Conservation (phyloP, 2,329 filamentous ascomycete species). For the Verticillium nonalfalfae region DNA sequence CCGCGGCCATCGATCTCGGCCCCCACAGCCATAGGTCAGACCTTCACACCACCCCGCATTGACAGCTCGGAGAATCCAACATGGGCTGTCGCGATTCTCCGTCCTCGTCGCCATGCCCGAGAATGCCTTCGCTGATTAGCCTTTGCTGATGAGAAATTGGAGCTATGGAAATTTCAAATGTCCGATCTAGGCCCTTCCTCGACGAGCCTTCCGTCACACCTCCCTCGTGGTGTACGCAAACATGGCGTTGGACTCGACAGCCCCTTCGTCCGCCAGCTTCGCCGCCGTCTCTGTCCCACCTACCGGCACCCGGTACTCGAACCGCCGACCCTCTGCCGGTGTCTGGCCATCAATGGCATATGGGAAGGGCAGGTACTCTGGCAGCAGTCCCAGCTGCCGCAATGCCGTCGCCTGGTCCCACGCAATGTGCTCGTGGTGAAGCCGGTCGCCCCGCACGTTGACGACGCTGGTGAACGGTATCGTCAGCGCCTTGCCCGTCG, state of each 20-base stretch:
- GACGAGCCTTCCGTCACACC: not conserved
- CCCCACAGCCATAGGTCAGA: too few species aligned
- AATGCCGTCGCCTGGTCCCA: slow-evolving; percentile 64
- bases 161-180: too few species aligned
- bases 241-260: slow-evolving; percentile 24
- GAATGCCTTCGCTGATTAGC: not conserved
- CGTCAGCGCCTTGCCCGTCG: slow-evolving; percentile 44
- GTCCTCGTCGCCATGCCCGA: not conserved
- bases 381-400: slow-evolving; percentile 49
- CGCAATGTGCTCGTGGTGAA: slow-evolving; percentile 61
- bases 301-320: slow-evolving; percentile 25
- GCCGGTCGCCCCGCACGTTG: slow-evolving; percentile 54
- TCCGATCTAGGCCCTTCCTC: too few species aligned
- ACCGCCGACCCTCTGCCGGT: slow-evolving; percentile 8
- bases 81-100: not conserved
- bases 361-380: slow-evolving; percentile 56
- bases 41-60: not conserved
- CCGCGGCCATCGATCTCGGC: too few species aligned
- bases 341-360: slow-evolving; percentile 37
- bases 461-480: slow-evolving; percentile 58
- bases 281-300: slow-evolving; percentile 21
- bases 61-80: not conserved
- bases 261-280: slow-evolving; percentile 23
- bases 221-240: slow-evolving; percentile 10
- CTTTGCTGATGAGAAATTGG: not conserved